Base-by-base conservation (phyloP, 73 alveolate species). In the Paramecium caudatum region DNA sequence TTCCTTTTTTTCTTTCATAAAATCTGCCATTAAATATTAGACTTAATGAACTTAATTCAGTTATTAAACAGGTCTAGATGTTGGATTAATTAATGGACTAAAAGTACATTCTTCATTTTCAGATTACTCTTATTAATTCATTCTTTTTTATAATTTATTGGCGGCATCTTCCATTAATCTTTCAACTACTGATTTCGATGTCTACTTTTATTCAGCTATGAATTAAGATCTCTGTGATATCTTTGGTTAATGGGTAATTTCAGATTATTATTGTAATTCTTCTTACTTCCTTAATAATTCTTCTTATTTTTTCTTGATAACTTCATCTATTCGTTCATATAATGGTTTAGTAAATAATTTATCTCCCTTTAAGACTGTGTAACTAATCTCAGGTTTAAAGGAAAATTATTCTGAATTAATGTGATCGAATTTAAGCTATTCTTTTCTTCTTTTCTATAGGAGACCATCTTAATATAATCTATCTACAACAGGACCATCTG, bases 1-100 rank as follows among this genome's bases (percentile, higher is more conserved):
- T 25, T 86, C 87, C 46, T 62, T 43, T 63, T 86, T 86, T 46
- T 86, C 93, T 86, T 68, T 86, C 41, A 86, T 41, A 65, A 55
- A 86, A 62, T 86, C 93, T n/a, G 93, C 93, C 78, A 86, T 62
- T 36, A 86, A 30, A 86, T 86, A 86, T 23, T 86, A 86, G 3
- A 61, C 55, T 39, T 86, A 25, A 37, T 47, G 65, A 6, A 49
- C 47, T 63, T 86, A 55, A 21, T 62, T 55, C 15, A 62, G 46
- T 55, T 61, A 33, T 62, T 63, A 23, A 41, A 46, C 63, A 4
- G 78, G 85, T 50, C 55, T 83, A 1, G 63, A 39, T 0, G 92
- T 55, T 1, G 93, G 93, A 36, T 63, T 86, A 21, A 86, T 86
- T 41, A 47, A 61, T 27, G 93, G 93, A 41, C 65, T 62, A 46